phyloP scores from a whole-genome alignment of 148 eudicot genomes.

The Vaccinium corymbosum region DNA sequence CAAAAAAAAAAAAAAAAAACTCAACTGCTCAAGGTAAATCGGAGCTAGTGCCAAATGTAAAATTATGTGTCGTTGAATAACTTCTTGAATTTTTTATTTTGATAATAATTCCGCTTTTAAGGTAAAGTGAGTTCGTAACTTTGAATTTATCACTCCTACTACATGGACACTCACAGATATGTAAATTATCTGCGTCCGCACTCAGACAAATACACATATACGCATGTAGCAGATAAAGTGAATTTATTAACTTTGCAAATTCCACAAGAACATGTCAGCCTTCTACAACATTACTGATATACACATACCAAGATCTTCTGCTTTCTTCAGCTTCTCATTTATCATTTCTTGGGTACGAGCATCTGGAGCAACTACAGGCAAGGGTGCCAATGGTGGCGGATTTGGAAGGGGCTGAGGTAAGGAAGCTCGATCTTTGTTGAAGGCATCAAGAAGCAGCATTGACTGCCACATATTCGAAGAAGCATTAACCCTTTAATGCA shows the following conservation, averaged over 20 bases:
- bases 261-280: neutral
- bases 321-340: constrained; percentile 94
- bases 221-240: neutral
- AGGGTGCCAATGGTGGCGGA: constrained; percentile 64
- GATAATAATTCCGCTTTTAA: neutral
- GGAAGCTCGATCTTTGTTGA: constrained; percentile 92
- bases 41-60: neutral
- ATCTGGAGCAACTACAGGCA: constrained; percentile 72
- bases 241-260: neutral
- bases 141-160: neutral
- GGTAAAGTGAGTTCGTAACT: neutral
- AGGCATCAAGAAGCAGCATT: constrained; percentile 86
- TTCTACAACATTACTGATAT: constrained; percentile 6
- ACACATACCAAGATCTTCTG: constrained; percentile 82
- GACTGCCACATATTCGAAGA: constrained; percentile 44
- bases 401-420: constrained; percentile 85
- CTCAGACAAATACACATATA: neutral
- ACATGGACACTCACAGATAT: neutral
- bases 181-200: neutral
- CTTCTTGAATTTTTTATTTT: neutral
- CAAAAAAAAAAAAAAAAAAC: neutral
- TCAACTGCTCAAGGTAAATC: neutral
- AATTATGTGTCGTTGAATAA: neutral
- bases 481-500: neutral
- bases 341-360: constrained; percentile 93